These are phyloP conservation scores for Amauroascus verrucosus DNA, from an alignment of 2,329 filamentous ascomycete species.

Conservation along the genomic window DNA sequence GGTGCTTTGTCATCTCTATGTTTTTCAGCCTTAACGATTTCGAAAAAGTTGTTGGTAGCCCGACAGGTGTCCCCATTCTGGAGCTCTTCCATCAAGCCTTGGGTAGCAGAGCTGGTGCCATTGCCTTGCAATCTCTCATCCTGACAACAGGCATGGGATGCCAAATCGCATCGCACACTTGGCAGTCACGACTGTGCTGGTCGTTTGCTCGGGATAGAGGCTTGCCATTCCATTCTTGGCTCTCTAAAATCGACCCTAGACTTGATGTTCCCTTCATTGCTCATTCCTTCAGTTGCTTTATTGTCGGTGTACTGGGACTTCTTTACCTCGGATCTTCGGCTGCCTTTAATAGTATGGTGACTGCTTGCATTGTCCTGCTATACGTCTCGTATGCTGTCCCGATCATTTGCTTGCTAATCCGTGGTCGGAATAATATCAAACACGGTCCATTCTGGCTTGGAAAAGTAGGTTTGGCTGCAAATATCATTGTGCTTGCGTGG, in stretches of 20 bases:
- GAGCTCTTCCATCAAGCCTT: conserved; percentile 40
- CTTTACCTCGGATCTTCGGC: conserved; percentile 38
- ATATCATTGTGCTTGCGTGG: conserved; percentile 39
- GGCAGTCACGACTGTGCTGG: conserved; percentile 44
- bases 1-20: conserved; percentile 41
- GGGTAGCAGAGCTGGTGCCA: conserved; percentile 35
- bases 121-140: conserved; percentile 39
- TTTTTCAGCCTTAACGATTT: conserved; percentile 43
- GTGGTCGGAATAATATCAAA: conserved; percentile 36
- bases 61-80: conserved; percentile 40
- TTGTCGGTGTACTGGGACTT: conserved; percentile 39
- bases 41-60: conserved; percentile 29
- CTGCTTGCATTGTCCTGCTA: conserved; percentile 41
- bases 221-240: conserved; percentile 35
- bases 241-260: conserved; percentile 32
- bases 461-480: conserved; percentile 33
- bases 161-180: conserved; percentile 41
- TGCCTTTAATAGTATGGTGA: conserved; percentile 36
- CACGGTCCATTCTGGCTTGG: conserved; percentile 43
- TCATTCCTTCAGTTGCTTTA: conserved; percentile 34
- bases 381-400: conserved; percentile 41
- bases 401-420: conserved; percentile 37
- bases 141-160: conserved; percentile 41
- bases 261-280: conserved; percentile 40
- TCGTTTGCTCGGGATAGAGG: conserved; percentile 45